These are phyloP conservation scores for Zangia roseola DNA, from an alignment of 768 basidiomycete species.

Conservation along the genomic window DNA sequence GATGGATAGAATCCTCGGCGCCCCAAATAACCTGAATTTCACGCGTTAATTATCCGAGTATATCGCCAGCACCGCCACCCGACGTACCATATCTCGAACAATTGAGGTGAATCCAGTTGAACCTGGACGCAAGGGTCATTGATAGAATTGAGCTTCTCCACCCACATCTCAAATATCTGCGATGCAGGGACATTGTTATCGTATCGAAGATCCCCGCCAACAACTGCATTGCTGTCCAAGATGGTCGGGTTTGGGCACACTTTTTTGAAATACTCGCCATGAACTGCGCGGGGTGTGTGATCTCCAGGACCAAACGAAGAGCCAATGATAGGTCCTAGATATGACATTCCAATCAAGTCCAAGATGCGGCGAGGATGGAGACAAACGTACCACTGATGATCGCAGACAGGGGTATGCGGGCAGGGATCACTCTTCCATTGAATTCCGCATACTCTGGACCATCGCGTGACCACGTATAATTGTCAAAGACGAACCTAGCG, in stretches of 20 bases:
- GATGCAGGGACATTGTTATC: conserved; percentile 31
- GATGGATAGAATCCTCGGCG: conserved; percentile 36
- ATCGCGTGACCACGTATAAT: conserved; percentile 54
- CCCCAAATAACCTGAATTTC: conserved; percentile 48
- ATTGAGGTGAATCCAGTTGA: conserved; percentile 32
- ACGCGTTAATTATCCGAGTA: not conserved
- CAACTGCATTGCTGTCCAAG: conserved; percentile 27
- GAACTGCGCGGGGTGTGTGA: conserved; percentile 44
- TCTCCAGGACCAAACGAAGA: conserved; percentile 36
- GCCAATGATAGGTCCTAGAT: conserved; percentile 44
- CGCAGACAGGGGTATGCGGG: conserved; percentile 53
- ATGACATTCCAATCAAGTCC: not conserved
- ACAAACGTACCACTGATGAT: conserved; percentile 47
- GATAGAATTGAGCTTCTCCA: conserved; percentile 41
- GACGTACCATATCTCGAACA: conserved; percentile 56
- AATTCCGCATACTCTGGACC: conserved; percentile 43
- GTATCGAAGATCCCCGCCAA: conserved; percentile 20
- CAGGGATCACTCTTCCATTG: conserved; percentile 51
- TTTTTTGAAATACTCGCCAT: conserved; percentile 42
- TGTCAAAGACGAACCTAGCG: conserved; percentile 56
- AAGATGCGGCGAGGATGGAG: not conserved
- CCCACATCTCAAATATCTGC: conserved; percentile 44
- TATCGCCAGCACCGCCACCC: not conserved
- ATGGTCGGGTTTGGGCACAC: conserved; percentile 45
- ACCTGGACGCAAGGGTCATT: conserved; percentile 53